Evolutionary conservation across 495 filamentous ascomycete species (phyloP).

Genomic region (Podospora pseudocomata): DNA sequence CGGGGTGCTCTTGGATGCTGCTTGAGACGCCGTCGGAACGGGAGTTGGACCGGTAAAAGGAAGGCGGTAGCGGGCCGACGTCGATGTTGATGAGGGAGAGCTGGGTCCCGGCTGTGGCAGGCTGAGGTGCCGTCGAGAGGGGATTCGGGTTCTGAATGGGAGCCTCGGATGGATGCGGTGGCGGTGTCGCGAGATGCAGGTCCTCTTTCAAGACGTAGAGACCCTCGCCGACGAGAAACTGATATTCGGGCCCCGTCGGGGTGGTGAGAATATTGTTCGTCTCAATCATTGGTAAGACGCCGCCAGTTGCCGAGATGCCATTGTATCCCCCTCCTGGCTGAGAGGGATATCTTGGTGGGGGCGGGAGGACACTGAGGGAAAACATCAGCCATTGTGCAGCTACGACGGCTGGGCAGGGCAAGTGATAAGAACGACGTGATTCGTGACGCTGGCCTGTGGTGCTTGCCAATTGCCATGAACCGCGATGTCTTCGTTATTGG

Average conservation of each 20-base stretch:
- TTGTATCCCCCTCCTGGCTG: constrained; percentile 55
- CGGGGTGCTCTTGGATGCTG: constrained; percentile 58
- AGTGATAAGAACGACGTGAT: not conserved
- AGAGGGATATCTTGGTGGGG: constrained; percentile 74
- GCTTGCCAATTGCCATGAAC: not conserved
- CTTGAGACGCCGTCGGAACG: constrained; percentile 41
- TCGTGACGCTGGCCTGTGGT: not conserved
- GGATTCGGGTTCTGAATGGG: constrained; percentile 83
- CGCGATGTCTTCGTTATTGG: not conserved
- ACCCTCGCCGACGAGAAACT: constrained; percentile 91
- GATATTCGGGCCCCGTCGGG: constrained; percentile 72
- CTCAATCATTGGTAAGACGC: constrained; percentile 69
- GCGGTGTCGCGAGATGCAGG: constrained; percentile 87
- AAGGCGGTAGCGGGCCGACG: constrained; percentile 54
- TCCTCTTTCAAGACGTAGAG: constrained; percentile 87
- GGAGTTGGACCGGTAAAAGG: constrained; percentile 47
- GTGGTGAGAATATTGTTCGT: constrained; percentile 84
- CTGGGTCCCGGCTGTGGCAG: constrained; percentile 82
- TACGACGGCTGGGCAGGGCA: not conserved
- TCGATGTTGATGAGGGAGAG: constrained; percentile 71
- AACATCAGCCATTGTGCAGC: constrained; percentile 20
- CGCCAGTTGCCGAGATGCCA: constrained; percentile 59
- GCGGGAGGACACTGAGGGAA: constrained; percentile 66
- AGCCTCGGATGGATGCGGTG: constrained; percentile 89
- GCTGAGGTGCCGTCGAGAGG: constrained; percentile 73